Evolutionary conservation across 2,329 filamentous ascomycete genomes (phyloP), one percentile per base, ranked within the genome.

Genomic region (Emydomyces testavorans): DNA sequence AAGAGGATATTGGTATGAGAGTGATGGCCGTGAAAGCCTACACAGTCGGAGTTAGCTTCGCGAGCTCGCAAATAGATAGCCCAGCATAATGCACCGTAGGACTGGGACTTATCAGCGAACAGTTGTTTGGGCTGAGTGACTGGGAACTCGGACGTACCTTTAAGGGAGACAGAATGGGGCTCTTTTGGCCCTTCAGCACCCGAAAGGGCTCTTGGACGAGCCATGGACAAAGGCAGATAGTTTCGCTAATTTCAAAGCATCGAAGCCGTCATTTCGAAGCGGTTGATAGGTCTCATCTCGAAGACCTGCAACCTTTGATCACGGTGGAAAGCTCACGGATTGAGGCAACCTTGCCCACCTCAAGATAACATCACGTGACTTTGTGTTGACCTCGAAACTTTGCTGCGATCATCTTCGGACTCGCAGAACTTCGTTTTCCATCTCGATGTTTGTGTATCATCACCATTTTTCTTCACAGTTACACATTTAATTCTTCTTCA

Each of bases 121-220:
- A 46, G 37, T 44, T 37, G 10, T 11, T 16, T 38, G 46, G 36
- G 39, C 43, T 15, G 18, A 32, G 16, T 10, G 24, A 37, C 8
- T 35, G 24, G 29, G 16, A 41, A 8, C n/a, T 59, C 39, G n/a
- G n/a, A n/a, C n/a, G n/a, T 61, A 71, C 69, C 85, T 71, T 89
- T 90, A 46, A 89, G 70, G 44, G 83, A 88, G 38, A 89, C 78
- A 16, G 81, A 79, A 65, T 89, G 84, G 31, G 84, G 83, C 66
- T 89, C 85, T 64, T 86, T 86, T 11, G 65, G 63, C 40, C 59
- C 64, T 36, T 71, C 69, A 40, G 67, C 65, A 11, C 62, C 58
- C 13, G 67, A 70, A 38, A 63, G 58, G 43, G 67, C 65, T 50
- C 68, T 62, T 45, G 66, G 59, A 24, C 67, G 67, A 55, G 67